A percentile compares a stretch with the other conserved stretches of the same genome.
These are phyloP conservation scores for Leccinum pachyderme DNA, from an alignment of 1,284 basidiomycete species.

Conservation along the genomic window DNA sequence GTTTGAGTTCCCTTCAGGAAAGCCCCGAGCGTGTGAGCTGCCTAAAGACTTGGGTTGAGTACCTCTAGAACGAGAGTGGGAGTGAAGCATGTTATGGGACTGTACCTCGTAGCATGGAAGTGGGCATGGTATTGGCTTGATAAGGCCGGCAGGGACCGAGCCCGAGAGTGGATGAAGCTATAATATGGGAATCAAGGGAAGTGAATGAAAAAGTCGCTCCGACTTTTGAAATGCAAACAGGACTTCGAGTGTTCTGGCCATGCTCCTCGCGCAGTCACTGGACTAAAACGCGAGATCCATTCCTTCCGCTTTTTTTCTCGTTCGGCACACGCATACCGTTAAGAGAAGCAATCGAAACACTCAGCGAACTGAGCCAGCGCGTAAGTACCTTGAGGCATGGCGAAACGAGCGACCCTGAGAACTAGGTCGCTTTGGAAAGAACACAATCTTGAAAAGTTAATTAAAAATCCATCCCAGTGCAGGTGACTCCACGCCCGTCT, in stretches of 20 bases:
- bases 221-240: conserved; percentile 37
- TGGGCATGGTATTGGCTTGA: conserved; percentile 12
- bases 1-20: conserved; percentile 34
- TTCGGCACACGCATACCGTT: conserved; percentile 32
- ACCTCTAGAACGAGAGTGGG: conserved; percentile 30
- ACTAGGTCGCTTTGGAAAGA: conserved; percentile 21
- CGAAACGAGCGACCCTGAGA: conserved; percentile 31
- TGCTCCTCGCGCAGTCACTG: conserved; percentile 33
- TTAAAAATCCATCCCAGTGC: conserved; percentile 36
- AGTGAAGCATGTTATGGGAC: conserved; percentile 25
- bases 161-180: conserved; percentile 27
- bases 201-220: conserved; percentile 26
- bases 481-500: conserved; percentile 35
- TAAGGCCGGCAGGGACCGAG: conserved; percentile 20
- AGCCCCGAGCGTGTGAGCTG: conserved; percentile 25
- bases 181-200: conserved; percentile 32
- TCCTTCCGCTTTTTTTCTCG: conserved; percentile 35
- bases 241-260: conserved; percentile 37
- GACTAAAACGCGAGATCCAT: conserved; percentile 39
- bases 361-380: conserved; percentile 39
- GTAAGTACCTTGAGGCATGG: conserved; percentile 38
- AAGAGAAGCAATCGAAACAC: conserved; percentile 32
- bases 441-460: conserved; percentile 29
- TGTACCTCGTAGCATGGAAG: conserved; percentile 35
- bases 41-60: conserved; percentile 29